Evolutionary conservation across 495 filamentous ascomycete genomes (phyloP).

Genomic region (Thermochaetoides thermophila): DNA sequence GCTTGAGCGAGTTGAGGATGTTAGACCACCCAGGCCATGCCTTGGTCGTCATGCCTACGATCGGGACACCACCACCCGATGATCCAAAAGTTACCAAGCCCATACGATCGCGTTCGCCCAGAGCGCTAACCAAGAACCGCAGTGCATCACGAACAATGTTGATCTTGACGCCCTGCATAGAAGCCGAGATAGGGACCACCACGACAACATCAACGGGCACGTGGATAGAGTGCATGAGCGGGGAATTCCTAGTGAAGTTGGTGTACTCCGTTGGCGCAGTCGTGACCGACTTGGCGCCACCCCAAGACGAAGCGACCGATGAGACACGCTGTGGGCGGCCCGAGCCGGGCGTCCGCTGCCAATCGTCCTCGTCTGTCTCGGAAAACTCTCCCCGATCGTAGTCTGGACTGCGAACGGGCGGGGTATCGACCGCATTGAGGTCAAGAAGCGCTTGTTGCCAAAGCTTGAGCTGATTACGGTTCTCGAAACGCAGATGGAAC

Average conservation of each 20-base stretch:
- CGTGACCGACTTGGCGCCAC: slow-evolving; percentile 62
- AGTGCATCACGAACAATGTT: slow-evolving; percentile 86
- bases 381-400: slow-evolving; percentile 60
- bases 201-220: slow-evolving; percentile 93
- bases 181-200: slow-evolving; percentile 93
- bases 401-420: slow-evolving; percentile 47
- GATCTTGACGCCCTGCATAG: slow-evolving; percentile 98
- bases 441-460: slow-evolving; percentile 86
- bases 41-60: slow-evolving; percentile 97
- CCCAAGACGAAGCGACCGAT: slow-evolving; percentile 74
- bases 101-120: slow-evolving; percentile 94
- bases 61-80: slow-evolving; percentile 77
- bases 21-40: slow-evolving; percentile 85
- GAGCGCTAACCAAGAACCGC: slow-evolving; percentile 78
- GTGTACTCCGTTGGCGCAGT: slow-evolving; percentile 74
- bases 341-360: slow-evolving; percentile 41
- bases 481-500: slow-evolving; percentile 88
- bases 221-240: slow-evolving; percentile 51
- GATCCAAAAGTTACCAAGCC: slow-evolving; percentile 96
- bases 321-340: slow-evolving; percentile 65
- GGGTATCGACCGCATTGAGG: slow-evolving; percentile 52
- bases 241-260: slow-evolving; percentile 39
- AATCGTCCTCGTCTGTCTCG: slow-evolving; percentile 91
- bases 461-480: slow-evolving; percentile 67
- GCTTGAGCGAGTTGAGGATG: slow-evolving; percentile 75